Evolutionary conservation across 2,329 filamentous ascomycete species (phyloP), one percentile per base, ranked within the genome.

Genomic region (Xylaria sp.): DNA sequence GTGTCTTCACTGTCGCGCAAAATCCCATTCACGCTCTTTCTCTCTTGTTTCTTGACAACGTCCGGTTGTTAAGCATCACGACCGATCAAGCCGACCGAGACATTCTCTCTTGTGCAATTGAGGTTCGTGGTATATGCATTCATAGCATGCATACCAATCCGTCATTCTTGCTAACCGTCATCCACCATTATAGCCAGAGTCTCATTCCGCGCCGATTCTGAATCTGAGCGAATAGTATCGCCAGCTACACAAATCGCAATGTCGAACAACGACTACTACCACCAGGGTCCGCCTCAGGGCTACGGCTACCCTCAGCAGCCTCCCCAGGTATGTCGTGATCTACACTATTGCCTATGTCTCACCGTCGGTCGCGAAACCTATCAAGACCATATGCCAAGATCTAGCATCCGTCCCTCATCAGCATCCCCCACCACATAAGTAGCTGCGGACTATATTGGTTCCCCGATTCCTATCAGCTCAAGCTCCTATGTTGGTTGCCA

Each of bases 271-370:
- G 75, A 77, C 58, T 78, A 79, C 72, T 78, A 79, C 72, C 67
- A 78, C 12, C 76, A 78, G 65, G 74, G 75, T 73, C 79, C 70
- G 72, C 81, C 62, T 66, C 77, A 79, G 63, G 72, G 72, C 71
- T 70, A 77, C 62, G 72, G 78, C 61, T 81, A 82, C 65, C 82
- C 82, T 62, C 81, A 83, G 71, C 81, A 83, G 64, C 82, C 83
- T 73, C 82, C 79, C 48, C 81, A 79, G 75, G 83, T 84, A 77
- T 73, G 82, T 79, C 36, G 62, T 60, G 51, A 54, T 62, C 33
- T 36, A 46, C 28, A 31, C 39, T 46, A 9, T 48, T 63, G 1
- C 20, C 7, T 33, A 23, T 46, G 51, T 65, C 41, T 68, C 63
- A 60, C 51, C 41, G 58, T 66, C 46, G 56, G 71, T 70, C 41